phyloP scores from a whole-genome alignment of 495 filamentous ascomycete genomes.

The Annulohypoxylon stygium region DNA sequence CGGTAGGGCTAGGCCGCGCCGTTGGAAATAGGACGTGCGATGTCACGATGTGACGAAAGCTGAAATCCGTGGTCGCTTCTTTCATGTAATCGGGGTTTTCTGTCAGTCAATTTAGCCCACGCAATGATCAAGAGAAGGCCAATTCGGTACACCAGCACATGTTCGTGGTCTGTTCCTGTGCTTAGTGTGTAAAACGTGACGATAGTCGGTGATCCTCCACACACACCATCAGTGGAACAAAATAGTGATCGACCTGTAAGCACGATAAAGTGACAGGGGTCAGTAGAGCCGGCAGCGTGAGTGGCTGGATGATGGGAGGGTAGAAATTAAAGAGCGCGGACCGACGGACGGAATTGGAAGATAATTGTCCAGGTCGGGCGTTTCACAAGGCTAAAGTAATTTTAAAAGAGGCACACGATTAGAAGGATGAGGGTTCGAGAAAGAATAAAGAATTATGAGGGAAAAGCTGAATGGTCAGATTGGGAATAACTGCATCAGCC shows the following conservation, averaged over 20 bases:
- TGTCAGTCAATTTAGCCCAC: slow-evolving; percentile 7
- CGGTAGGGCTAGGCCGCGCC: neutral
- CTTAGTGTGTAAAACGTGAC: slow-evolving; percentile 24
- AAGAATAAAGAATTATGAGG: slow-evolving; percentile 12
- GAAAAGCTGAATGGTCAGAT: slow-evolving; percentile 4
- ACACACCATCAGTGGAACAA: slow-evolving; percentile 33
- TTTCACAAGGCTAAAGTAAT: slow-evolving; percentile 34
- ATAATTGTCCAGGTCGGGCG: slow-evolving; percentile 10
- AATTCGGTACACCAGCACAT: slow-evolving; percentile 2
- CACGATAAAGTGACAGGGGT: slow-evolving; percentile 23
- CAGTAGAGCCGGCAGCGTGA: neutral
- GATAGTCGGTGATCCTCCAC: slow-evolving; percentile 37
- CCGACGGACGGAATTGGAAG: slow-evolving; percentile 30
- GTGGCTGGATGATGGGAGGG: slow-evolving; percentile 14
- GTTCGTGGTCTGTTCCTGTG: slow-evolving; percentile 5
- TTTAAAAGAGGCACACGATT: slow-evolving; percentile 9
- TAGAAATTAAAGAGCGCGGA: slow-evolving; percentile 31
- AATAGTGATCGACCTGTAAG: slow-evolving; percentile 40
- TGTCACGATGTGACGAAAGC: slow-evolving; percentile 43
- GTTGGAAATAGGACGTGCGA: slow-evolving; percentile 24
- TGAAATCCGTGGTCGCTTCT: neutral
- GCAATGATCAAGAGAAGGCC: slow-evolving; percentile 17
- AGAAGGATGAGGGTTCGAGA: slow-evolving; percentile 27
- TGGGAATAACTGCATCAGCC: slow-evolving; percentile 3
- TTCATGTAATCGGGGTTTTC: slow-evolving; percentile 24